Evolutionary conservation across 495 filamentous ascomycete species (phyloP), one percentile per base, ranked within the genome.

Genomic region (Chlorociboria aeruginascens): DNA sequence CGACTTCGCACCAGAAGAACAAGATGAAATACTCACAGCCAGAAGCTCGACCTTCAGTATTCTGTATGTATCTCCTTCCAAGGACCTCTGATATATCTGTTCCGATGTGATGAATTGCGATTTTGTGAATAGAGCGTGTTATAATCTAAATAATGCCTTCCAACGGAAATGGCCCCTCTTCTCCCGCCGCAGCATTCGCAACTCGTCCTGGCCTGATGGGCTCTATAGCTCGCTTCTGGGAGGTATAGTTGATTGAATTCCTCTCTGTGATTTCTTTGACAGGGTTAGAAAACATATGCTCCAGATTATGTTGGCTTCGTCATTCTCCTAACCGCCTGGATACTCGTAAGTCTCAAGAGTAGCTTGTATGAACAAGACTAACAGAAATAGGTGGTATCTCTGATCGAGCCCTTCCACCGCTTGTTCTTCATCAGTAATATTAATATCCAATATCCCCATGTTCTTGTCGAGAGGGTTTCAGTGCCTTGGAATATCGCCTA

Each of bases 391-490:
- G 71, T 89, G 14, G 72, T 82, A 66, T 63, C 82, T 47, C 72
- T 90, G 47, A 68, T 83, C 55, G 78, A 80, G 51, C 93, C 92
- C 2, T 98, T 97, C 63, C 89, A 95, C 60, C 88, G 81, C 61
- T 74, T 85, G 69, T 88, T 88, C 60, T 77, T 74, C 46, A 78
- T 96, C 47, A 83, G 85, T 61, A 86, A 96, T 59, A 72, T 81
- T 9, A 69, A 82, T 34, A 87, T 97, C 39, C 81, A 85, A 54
- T 95, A 81, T 59, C 93, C 93, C 8, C 81, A 93, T 62, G 86
- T 90, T 16, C 73, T 83, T 42, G 65, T 82, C 32, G 92, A 99
- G 62, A 77, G 89, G 45, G 93, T 99, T 0, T 73, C 89, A 28
- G 76, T 94, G 9, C 56, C 82, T 83, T 71, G 56, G 79, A 68